Evolutionary conservation across 2,329 filamentous ascomycete genomes (phyloP), one percentile per base, ranked within the genome.

Genomic region (Sporothrix globosa): DNA sequence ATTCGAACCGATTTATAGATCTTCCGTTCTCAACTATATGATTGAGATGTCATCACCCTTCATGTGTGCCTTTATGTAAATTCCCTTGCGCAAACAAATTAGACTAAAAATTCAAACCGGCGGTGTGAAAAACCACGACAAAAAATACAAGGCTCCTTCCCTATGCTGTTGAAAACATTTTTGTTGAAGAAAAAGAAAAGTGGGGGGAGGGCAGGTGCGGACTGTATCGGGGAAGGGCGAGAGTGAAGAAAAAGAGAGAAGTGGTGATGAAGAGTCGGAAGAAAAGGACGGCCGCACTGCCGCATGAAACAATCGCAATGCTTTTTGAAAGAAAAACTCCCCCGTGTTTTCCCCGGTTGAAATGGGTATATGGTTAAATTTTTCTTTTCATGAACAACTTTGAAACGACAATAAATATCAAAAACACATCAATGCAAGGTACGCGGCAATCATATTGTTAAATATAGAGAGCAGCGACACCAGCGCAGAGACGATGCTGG

Each of bases 91-190:
- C 24, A 48, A 67, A 34, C 13, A 53, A 21, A 69, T 53, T 30
- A 21, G 19, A 67, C 4, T 13, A 60, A 46, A 21, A 61, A n/a
- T 68, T 60, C 66, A 56, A 52, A 58, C 52, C 61, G 41, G 46
- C 5, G 19, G 27, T 52, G 17, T 34, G 53, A 63, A 53, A 60
- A 14, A 41, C 24, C n/a, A 69, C 61, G 11, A 41, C 19, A 48
- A 58, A 67, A 50, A 56, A 46, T 34, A 34, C 30, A 68, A 67
- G 67, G 72, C 72, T 73, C 73, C 72, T 68, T 71, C 72, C 72
- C 73, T 71, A 77, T 76, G 76, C 75, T 77, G 76, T 77, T 77
- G 76, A 77, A 73, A 75, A 76, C 76, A 76, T 76, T 72, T 71
- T 72, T 72, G 54, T 74, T 72, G 63, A 70, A 69, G 67, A 68